These are phyloP conservation scores for Porphyrellus cyaneotinctus DNA, from an alignment of 768 basidiomycete species.

Conservation along the genomic window DNA sequence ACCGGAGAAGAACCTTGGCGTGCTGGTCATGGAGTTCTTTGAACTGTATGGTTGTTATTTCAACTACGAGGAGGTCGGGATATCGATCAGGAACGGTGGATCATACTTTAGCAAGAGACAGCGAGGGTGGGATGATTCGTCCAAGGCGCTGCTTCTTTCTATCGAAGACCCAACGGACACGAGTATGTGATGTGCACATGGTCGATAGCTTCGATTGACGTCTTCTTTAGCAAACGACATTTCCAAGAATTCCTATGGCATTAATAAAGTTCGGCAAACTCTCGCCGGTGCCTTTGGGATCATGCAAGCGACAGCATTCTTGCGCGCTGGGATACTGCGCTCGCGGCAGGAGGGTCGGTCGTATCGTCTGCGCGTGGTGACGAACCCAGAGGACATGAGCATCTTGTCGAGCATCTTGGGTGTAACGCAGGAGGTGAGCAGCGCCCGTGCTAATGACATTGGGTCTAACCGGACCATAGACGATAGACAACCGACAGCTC, in stretches of 20 bases:
- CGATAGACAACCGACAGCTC: conserved; percentile 66
- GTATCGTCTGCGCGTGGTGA: conserved; percentile 39
- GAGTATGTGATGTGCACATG: conserved; percentile 47
- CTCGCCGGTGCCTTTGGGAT: conserved; percentile 79
- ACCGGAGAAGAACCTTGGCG: conserved; percentile 82
- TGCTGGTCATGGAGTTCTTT: conserved; percentile 95
- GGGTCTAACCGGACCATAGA: conserved; percentile 38
- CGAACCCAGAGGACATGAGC: conserved; percentile 63
- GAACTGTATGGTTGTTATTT: conserved; percentile 91
- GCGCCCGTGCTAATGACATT: neutral
- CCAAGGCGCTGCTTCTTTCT: conserved; percentile 56
- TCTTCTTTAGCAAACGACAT: conserved; percentile 79
- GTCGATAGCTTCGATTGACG: neutral
- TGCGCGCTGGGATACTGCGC: conserved; percentile 58
- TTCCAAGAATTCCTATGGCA: conserved; percentile 81
- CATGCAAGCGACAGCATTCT: conserved; percentile 69
- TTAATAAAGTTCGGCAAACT: conserved; percentile 75
- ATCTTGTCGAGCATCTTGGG: conserved; percentile 78
- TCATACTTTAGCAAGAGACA: conserved; percentile 81
- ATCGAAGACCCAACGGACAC: conserved; percentile 94
- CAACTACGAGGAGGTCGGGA: conserved; percentile 87
- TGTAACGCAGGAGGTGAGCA: conserved; percentile 73
- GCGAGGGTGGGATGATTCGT: conserved; percentile 75
- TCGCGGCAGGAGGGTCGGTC: conserved; percentile 51
- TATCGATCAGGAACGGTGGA: conserved; percentile 84